Percentiles rank a stretch among this genome's conserved stretches.
These are phyloP conservation scores for Cladophialophora yegresii DNA, from an alignment of 2,329 filamentous ascomycete species.

Conservation along the genomic window DNA sequence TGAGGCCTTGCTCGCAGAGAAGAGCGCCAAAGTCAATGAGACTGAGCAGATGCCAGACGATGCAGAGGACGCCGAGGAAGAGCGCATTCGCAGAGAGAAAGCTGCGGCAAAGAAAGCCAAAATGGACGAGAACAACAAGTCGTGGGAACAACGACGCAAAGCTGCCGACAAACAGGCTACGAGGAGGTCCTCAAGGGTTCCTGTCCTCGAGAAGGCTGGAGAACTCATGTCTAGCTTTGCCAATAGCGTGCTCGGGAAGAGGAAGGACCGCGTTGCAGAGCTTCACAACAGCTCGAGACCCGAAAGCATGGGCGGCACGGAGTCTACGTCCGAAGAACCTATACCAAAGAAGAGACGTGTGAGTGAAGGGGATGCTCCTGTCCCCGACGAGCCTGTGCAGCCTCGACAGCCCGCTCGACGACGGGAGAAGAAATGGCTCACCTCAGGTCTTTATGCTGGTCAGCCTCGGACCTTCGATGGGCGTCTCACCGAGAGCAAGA, in stretches of 20 bases:
- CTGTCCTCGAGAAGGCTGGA: conserved; percentile 48
- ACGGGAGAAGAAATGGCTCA: conserved; percentile 72
- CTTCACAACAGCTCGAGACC: conserved; percentile 61
- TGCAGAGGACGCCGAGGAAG: conserved; percentile 37
- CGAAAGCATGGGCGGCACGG: conserved; percentile 39
- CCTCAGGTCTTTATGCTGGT: conserved; percentile 83
- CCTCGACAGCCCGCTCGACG: conserved; percentile 43
- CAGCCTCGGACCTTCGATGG: conserved; percentile 60
- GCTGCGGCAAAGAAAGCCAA: conserved; percentile 37
- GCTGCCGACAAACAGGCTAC: conserved; percentile 38
- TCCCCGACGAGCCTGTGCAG: conserved; percentile 15
- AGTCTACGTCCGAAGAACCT: conserved; percentile 33
- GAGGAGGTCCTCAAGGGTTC: conserved; percentile 50
- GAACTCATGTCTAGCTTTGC: conserved; percentile 52
- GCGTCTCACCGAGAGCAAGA: conserved; percentile 53
- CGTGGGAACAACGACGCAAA: conserved; percentile 36
- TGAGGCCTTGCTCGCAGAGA: conserved; percentile 9
- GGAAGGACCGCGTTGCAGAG: conserved; percentile 58
- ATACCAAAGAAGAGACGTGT: conserved; percentile 48
- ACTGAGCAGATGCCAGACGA: conserved; percentile 4
- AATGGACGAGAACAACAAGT: conserved; percentile 34
- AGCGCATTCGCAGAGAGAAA: conserved; percentile 41
- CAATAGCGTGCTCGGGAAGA: conserved; percentile 58
- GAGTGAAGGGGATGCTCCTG: conserved; percentile 34
- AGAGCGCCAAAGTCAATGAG: conserved; percentile 23